Conservation (phyloP, 2,329 filamentous ascomycete species). For the Triangularia verruculosa region DNA sequence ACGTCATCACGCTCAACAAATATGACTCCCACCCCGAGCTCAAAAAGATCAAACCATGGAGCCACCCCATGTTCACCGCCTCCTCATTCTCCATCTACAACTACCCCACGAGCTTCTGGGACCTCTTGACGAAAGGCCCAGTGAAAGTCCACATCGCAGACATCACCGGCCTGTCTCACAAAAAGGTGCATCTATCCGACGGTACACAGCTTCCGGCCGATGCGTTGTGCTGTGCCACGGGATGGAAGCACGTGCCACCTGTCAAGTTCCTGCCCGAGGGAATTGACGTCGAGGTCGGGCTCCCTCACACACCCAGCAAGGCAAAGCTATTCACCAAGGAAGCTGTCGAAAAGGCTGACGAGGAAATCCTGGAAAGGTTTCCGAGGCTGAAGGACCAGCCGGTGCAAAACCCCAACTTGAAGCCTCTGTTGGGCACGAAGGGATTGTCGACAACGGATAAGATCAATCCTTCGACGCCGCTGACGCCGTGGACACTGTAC, state of each 20-base stretch:
- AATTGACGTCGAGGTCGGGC: conserved; percentile 45
- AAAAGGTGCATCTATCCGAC: conserved; percentile 50
- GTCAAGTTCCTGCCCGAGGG: conserved; percentile 51
- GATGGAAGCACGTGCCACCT: conserved; percentile 54
- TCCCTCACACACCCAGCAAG: conserved; percentile 40
- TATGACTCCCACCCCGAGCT: conserved; percentile 54
- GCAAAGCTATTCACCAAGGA: conserved; percentile 36
- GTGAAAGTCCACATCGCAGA: conserved; percentile 54
- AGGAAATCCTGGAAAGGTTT: conserved; percentile 51
- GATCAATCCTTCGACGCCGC: conserved; percentile 28
- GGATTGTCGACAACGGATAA: conserved; percentile 36
- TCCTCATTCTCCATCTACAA: conserved; percentile 59
- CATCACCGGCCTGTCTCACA: conserved; percentile 43
- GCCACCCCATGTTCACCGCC: conserved; percentile 49
- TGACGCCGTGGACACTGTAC: conserved; percentile 44
- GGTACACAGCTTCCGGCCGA: conserved; percentile 48
- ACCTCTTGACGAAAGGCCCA: conserved; percentile 50
- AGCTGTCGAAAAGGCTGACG: conserved; percentile 45
- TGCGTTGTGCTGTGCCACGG: conserved; percentile 54
- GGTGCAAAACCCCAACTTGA: conserved; percentile 44
- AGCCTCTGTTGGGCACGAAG: conserved; percentile 40
- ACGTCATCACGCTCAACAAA: conserved; percentile 52
- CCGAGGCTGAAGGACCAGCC: conserved; percentile 53
- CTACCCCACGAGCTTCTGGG: conserved; percentile 56
- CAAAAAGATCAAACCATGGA: conserved; percentile 53